Evolutionary conservation across 768 basidiomycete genomes (phyloP).

Genomic region (Gautieria morchelliformis): DNA sequence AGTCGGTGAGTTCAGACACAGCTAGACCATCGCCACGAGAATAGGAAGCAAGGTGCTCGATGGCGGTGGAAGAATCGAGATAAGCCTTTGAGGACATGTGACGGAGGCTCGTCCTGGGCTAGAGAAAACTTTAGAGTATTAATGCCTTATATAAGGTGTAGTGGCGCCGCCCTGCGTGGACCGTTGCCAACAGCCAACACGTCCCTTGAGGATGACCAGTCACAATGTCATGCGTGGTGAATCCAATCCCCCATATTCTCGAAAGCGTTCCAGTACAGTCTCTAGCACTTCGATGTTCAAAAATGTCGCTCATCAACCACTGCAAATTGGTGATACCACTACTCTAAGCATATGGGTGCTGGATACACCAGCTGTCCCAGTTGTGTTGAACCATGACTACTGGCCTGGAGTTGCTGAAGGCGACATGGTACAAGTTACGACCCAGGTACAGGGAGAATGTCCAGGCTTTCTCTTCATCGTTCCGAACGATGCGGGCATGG

Average conservation of each 20-base stretch:
- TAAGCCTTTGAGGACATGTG: constrained; percentile 19
- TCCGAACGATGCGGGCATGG: constrained; percentile 50
- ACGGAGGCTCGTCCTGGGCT: too few species aligned
- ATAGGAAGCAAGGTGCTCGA: constrained; percentile 71
- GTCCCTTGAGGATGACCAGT: background rate
- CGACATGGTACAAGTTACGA: constrained; percentile 52
- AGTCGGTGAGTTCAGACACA: constrained; percentile 80
- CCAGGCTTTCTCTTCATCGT: constrained; percentile 56
- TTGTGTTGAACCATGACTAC: constrained; percentile 61
- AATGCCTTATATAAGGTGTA: too few species aligned
- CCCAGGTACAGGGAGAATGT: constrained; percentile 22
- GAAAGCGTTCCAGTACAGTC: constrained; percentile 7
- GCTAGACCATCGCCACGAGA: constrained; percentile 71
- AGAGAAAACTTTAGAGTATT: too few species aligned
- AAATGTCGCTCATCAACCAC: constrained; percentile 23
- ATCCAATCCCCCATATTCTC: constrained; percentile 2
- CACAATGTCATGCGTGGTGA: constrained; percentile 2
- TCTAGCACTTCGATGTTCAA: constrained; percentile 3
- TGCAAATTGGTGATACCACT: constrained; percentile 55
- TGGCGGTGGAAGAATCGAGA: constrained; percentile 63
- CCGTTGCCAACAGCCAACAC: too few species aligned
- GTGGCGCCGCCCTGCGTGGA: too few species aligned
- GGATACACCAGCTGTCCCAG: constrained; percentile 50
- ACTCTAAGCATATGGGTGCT: constrained; percentile 68
- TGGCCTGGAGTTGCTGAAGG: constrained; percentile 77